These are phyloP conservation scores for Citrullus mucosospermus DNA, from an alignment of 306 rosid species.

Conservation along the genomic window DNA sequence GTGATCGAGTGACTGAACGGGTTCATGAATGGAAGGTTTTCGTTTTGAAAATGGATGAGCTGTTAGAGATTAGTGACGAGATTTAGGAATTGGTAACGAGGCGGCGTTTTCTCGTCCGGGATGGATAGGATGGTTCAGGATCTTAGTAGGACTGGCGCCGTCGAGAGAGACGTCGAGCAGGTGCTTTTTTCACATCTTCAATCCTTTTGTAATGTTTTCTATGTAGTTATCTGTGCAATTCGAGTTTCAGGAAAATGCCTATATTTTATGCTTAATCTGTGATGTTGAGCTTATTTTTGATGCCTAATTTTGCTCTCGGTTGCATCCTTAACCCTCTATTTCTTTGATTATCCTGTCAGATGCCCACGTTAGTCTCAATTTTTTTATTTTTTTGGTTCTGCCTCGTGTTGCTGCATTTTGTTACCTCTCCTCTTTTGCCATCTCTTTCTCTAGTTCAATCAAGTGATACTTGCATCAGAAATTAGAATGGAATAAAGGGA, in stretches of 20 bases:
- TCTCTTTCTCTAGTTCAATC: not conserved
- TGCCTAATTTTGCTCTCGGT: not conserved
- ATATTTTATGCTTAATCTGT: not conserved
- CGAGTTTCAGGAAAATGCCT: not conserved
- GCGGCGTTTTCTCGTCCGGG: slow-evolving; percentile 32
- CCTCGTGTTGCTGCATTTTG: not conserved
- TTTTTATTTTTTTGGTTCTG: not conserved
- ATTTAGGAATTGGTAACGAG: slow-evolving; percentile 28
- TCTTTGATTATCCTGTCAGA: not conserved
- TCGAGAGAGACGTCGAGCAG: slow-evolving; percentile 94
- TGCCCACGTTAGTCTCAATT: not conserved
- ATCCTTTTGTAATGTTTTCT: slow-evolving; percentile 8
- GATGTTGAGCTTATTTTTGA: not conserved
- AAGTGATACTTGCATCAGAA: not conserved
- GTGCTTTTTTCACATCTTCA: slow-evolving; percentile 19
- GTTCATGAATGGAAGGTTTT: slow-evolving; percentile 60
- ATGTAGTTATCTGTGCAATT: not conserved
- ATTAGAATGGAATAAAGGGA: not conserved
- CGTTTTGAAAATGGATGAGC: slow-evolving; percentile 47
- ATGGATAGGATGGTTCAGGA: slow-evolving; percentile 78
- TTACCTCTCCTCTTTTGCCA: not conserved
- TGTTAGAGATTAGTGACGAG: slow-evolving; percentile 26
- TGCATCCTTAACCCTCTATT: not conserved
- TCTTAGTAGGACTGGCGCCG: slow-evolving; percentile 77
- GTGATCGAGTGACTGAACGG: slow-evolving; percentile 16